Conservation (phyloP, 768 basidiomycete genomes). For the Amanita jacksonii region DNA sequence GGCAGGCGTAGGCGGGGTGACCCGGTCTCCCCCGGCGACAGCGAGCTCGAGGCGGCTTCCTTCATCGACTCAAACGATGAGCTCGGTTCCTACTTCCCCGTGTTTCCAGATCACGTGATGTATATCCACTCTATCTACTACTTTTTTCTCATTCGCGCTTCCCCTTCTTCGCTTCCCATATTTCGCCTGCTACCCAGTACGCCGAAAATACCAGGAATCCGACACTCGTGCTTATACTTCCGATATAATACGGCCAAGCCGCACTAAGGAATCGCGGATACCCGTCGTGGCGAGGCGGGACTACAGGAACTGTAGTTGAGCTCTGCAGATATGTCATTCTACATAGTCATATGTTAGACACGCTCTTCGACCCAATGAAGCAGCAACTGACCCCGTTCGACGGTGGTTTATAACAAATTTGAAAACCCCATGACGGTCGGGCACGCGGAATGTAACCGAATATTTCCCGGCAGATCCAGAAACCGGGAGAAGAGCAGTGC, state of each 20-base stretch:
- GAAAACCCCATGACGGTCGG: conserved; percentile 97
- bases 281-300: conserved; percentile 89
- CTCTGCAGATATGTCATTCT: conserved; percentile 73
- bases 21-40: conserved; percentile 16
- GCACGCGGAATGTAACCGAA: conserved; percentile 76
- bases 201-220: conserved; percentile 83
- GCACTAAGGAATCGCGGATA: conserved; percentile 93
- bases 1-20: conserved; percentile 23
- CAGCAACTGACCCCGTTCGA: conserved; percentile 63
- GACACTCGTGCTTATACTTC: conserved; percentile 80
- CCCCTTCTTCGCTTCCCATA: conserved; percentile 52
- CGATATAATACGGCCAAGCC: conserved; percentile 92
- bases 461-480: conserved; percentile 55
- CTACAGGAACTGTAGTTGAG: conserved; percentile 72
- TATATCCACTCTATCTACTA: conserved; percentile 22
- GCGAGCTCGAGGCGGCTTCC: conserved; percentile 13
- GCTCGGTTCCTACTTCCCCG: background rate
- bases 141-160: conserved; percentile 41
- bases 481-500: conserved; percentile 61
- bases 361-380: too few relatives aligned
- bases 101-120: conserved; percentile 4
- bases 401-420: conserved; percentile 92
- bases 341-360: background rate
- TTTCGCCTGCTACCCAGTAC: conserved; percentile 81
- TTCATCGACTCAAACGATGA: conserved; percentile 3